These are phyloP conservation scores for Arthrocladium fulminans DNA, from an alignment of 2,329 filamentous ascomycete genomes.

Conservation along the genomic window DNA sequence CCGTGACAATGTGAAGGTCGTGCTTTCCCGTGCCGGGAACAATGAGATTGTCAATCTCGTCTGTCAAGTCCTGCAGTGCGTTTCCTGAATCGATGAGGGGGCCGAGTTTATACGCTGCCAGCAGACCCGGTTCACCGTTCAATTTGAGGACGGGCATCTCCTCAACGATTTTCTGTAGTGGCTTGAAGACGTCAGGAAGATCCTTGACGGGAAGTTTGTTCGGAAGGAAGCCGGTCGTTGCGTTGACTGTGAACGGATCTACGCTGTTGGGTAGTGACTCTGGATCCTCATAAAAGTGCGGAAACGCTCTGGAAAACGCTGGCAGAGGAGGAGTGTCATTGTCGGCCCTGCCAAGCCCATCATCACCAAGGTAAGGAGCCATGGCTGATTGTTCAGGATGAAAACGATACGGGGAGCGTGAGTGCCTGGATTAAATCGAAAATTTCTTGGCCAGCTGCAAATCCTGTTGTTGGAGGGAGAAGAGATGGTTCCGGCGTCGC, in stretches of 20 bases:
- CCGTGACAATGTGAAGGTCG: conserved; percentile 72
- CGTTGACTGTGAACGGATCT: conserved; percentile 42
- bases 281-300: conserved; percentile 37
- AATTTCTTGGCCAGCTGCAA: too few species aligned
- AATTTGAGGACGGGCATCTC: conserved; percentile 71
- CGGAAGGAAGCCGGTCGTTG: conserved; percentile 38
- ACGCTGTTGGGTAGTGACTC: conserved; percentile 32
- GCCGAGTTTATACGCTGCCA: conserved; percentile 66
- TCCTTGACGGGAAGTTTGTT: conserved; percentile 32
- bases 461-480: too few species aligned
- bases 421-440: neutral
- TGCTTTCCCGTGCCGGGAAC: conserved; percentile 35
- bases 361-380: neutral
- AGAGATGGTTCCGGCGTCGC: neutral
- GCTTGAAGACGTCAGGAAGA: conserved; percentile 65
- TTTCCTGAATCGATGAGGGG: conserved; percentile 53
- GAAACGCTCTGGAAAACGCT: conserved; percentile 34
- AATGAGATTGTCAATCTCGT: conserved; percentile 59
- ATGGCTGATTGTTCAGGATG: neutral
- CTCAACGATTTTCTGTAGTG: conserved; percentile 61
- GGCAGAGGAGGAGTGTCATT: conserved; percentile 23
- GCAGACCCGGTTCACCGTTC: conserved; percentile 65
- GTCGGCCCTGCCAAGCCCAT: neutral
- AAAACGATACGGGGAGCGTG: neutral
- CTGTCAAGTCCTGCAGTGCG: conserved; percentile 67